phyloP scores from a whole-genome alignment of 371 early-diverging fungal species.

The Lichtheimia hyalospora region DNA sequence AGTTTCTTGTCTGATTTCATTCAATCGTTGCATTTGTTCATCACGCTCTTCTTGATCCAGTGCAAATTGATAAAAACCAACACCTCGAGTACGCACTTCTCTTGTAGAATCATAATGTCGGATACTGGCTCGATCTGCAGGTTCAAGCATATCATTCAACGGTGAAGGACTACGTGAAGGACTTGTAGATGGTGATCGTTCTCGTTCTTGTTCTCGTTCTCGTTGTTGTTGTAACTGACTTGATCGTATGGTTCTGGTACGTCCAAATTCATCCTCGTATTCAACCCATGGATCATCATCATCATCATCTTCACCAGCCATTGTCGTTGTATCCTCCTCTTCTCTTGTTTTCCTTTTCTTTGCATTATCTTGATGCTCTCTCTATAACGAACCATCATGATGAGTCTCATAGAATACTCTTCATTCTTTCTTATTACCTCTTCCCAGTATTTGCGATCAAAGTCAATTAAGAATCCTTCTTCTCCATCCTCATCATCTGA shows the following conservation, averaged over 20 bases:
- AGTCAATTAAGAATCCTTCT: slow-evolving; percentile 46
- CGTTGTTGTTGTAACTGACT: slow-evolving; percentile 52
- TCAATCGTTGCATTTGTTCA: slow-evolving; percentile 64
- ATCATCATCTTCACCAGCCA: slow-evolving; percentile 13
- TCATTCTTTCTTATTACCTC: slow-evolving; percentile 35
- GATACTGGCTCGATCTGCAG: slow-evolving; percentile 27
- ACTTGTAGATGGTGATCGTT: slow-evolving; percentile 16
- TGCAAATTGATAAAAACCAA: slow-evolving; percentile 75
- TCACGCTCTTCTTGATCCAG: slow-evolving; percentile 67
- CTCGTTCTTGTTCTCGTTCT: slow-evolving; percentile 15
- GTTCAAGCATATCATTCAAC: slow-evolving; percentile 12
- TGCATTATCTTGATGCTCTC: slow-evolving; percentile 13
- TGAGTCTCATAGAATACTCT: slow-evolving; percentile 13
- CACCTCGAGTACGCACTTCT: slow-evolving; percentile 74
- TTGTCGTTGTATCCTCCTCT: background rate
- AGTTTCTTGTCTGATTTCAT: slow-evolving; percentile 58
- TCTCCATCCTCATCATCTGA: slow-evolving; percentile 27
- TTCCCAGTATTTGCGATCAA: slow-evolving; percentile 46
- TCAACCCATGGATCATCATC: slow-evolving; percentile 79
- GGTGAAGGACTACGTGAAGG: slow-evolving; percentile 4
- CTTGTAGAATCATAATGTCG: slow-evolving; percentile 55
- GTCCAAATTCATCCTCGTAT: slow-evolving; percentile 78
- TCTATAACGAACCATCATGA: background rate
- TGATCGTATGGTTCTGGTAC: slow-evolving; percentile 69
- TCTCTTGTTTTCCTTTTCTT: slow-evolving; percentile 13